These are phyloP conservation scores for Endocarpon pusillum DNA, from an alignment of 495 filamentous ascomycete genomes.

Conservation along the genomic window DNA sequence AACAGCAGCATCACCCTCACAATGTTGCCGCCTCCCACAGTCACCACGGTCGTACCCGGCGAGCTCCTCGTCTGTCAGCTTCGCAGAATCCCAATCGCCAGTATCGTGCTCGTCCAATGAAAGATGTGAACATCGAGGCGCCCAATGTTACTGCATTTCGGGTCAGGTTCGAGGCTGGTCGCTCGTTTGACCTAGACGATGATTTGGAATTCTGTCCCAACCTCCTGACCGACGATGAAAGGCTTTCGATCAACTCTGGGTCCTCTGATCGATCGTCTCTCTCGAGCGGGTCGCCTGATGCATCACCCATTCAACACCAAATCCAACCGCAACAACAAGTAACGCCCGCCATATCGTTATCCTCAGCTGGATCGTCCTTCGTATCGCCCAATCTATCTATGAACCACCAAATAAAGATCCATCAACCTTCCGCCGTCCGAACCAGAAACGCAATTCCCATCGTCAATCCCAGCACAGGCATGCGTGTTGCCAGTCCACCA, in stretches of 20 bases:
- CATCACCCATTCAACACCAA: conserved; percentile 72
- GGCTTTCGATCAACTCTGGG: conserved; percentile 41
- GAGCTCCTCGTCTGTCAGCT: conserved; percentile 65
- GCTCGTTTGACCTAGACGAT: conserved; percentile 93
- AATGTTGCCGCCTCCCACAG: conserved; percentile 30
- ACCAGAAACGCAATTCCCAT: conserved; percentile 95
- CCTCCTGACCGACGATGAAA: conserved; percentile 88
- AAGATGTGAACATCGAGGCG: conserved; percentile 62
- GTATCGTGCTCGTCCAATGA: conserved; percentile 63
- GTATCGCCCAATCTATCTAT: conserved; percentile 38
- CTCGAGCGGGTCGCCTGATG: conserved; percentile 83
- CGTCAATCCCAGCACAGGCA: conserved; percentile 86
- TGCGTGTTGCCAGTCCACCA: conserved; percentile 77
- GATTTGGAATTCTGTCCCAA: conserved; percentile 93
- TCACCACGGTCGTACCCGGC: conserved; percentile 75
- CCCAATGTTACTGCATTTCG: conserved; percentile 60
- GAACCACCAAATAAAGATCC: conserved; percentile 50
- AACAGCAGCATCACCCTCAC: conserved; percentile 36
- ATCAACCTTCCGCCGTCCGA: conserved; percentile 75
- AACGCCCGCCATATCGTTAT: conserved; percentile 64
- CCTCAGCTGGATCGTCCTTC: conserved; percentile 56
- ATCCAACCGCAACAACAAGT: conserved; percentile 59
- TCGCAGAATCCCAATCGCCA: conserved; percentile 73
- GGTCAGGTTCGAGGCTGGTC: conserved; percentile 71
- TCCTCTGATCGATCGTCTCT: conserved; percentile 85